A percentile compares a stretch with the other conserved stretches of the same genome.
Conservation (phyloP, 345 rosid species). For the Geranium rotundifolium region DNA sequence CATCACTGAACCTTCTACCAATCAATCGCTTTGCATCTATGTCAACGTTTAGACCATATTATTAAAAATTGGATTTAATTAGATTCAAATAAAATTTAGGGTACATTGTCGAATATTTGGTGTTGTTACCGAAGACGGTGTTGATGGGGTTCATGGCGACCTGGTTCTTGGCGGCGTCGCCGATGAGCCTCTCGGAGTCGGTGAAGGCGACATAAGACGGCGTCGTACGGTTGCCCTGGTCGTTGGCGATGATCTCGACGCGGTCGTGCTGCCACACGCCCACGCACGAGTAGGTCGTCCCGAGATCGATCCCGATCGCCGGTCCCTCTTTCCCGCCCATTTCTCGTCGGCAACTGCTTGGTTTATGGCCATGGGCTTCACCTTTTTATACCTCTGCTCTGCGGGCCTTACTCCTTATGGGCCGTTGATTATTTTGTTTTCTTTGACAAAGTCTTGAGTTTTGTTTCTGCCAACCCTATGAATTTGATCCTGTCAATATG, state of each 20-base stretch:
- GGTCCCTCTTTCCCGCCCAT: slow-evolving; percentile 10
- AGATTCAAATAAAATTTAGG: too few relatives aligned
- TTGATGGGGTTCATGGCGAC: slow-evolving; percentile 27
- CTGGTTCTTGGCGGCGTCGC: slow-evolving; percentile 29
- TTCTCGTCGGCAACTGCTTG: background rate
- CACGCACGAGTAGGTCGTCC: slow-evolving; percentile 20
- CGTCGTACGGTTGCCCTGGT: slow-evolving; percentile 24
- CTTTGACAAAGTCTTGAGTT: too few relatives aligned
- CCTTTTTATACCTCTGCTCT: too few relatives aligned
- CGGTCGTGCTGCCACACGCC: slow-evolving; percentile 27
- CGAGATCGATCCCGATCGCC: slow-evolving; percentile 23
- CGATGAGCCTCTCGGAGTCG: slow-evolving; percentile 22
- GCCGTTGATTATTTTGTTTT: too few relatives aligned
- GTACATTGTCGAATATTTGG: too few relatives aligned
- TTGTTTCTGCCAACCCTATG: too few relatives aligned
- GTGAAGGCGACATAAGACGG: slow-evolving; percentile 27
- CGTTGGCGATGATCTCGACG: slow-evolving; percentile 22
- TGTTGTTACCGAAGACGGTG: slow-evolving; percentile 13
- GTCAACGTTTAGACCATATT: background rate
- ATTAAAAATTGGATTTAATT: too few relatives aligned
- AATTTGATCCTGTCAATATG: too few relatives aligned
- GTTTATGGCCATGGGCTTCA: too few relatives aligned
- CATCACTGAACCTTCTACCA: slow-evolving; percentile 26
- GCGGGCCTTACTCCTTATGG: too few relatives aligned
- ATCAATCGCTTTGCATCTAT: slow-evolving; percentile 27